These are phyloP conservation scores for Venturia oleaginea DNA, from an alignment of 2,329 filamentous ascomycete species.

Conservation along the genomic window DNA sequence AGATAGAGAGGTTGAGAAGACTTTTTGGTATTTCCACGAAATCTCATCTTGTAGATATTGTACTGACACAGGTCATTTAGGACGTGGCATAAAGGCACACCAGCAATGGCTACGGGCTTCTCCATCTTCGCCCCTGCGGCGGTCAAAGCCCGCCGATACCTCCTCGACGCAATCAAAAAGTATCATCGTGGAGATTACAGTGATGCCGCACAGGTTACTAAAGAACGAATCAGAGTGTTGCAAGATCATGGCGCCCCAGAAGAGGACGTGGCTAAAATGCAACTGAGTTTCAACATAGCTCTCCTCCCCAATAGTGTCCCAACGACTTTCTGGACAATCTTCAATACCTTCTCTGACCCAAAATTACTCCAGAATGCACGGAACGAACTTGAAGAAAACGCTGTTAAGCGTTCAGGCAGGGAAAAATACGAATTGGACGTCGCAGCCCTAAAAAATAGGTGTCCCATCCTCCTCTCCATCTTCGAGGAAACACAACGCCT, in stretches of 20 bases:
- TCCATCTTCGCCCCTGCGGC: background rate
- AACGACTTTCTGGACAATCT: constrained; percentile 31
- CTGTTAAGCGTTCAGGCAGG: background rate
- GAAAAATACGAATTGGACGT: constrained; percentile 24
- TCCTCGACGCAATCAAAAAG: constrained; percentile 5
- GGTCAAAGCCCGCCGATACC: background rate
- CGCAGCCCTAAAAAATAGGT: constrained; percentile 25
- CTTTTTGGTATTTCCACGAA: background rate
- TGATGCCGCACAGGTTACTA: constrained; percentile 4
- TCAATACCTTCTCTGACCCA: constrained; percentile 29
- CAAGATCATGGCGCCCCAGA: background rate
- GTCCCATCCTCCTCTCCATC: constrained; percentile 28
- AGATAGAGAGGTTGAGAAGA: background rate
- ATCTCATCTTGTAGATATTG: too few species aligned
- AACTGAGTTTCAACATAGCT: constrained; percentile 18
- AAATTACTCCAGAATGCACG: constrained; percentile 25
- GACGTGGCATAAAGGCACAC: background rate
- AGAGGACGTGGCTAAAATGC: background rate
- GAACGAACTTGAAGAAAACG: constrained; percentile 23
- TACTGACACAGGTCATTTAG: background rate
- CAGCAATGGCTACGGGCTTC: background rate
- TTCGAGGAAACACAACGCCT: constrained; percentile 31
- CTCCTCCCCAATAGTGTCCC: constrained; percentile 32
- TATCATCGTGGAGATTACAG: background rate
- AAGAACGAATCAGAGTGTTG: background rate